Evolutionary conservation across 805 yeast genomes (phyloP).

Genomic region (Saturnispora serradocipensis): DNA sequence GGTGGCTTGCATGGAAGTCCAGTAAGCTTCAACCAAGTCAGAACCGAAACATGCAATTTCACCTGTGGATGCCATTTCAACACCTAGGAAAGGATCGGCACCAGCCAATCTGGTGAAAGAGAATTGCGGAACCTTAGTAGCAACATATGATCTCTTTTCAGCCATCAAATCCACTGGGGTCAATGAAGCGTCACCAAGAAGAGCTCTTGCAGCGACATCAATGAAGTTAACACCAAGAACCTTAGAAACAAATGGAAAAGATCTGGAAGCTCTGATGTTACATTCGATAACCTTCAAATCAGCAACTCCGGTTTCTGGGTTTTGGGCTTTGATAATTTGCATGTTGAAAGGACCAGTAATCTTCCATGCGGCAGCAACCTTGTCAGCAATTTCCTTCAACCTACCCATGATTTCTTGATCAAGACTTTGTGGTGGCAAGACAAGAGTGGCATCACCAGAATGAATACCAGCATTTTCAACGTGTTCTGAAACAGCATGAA

Average conservation of each 20-base stretch:
- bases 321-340: conserved; percentile 91
- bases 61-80: conserved; percentile 99
- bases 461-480: conserved; percentile 99
- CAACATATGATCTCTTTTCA: conserved; percentile 69
- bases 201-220: conserved; percentile 86
- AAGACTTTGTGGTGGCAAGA: conserved; percentile 94
- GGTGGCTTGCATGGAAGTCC: conserved; percentile 94
- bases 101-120: conserved; percentile 98
- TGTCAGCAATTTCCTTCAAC: conserved; percentile 91
- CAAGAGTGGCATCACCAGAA: conserved; percentile 97
- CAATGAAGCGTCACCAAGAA: conserved; percentile 66
- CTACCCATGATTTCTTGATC: conserved; percentile 85
- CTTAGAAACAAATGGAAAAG: conserved; percentile 97
- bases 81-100: conserved; percentile 98
- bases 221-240: conserved; percentile 92
- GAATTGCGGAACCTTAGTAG: conserved; percentile 97
- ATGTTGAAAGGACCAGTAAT: conserved; percentile 97
- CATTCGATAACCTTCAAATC: conserved; percentile 94
- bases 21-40: conserved; percentile 82
- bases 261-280: conserved; percentile 98
- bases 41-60: conserved; percentile 96
- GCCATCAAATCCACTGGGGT: conserved; percentile 79
- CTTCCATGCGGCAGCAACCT: conserved; percentile 88
- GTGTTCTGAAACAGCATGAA: conserved; percentile 95
- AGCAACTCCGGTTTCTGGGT: conserved; percentile 64